Evolutionary conservation across 257 asterid genomes (phyloP).

Genomic region (Ocimum tenuiflorum): DNA sequence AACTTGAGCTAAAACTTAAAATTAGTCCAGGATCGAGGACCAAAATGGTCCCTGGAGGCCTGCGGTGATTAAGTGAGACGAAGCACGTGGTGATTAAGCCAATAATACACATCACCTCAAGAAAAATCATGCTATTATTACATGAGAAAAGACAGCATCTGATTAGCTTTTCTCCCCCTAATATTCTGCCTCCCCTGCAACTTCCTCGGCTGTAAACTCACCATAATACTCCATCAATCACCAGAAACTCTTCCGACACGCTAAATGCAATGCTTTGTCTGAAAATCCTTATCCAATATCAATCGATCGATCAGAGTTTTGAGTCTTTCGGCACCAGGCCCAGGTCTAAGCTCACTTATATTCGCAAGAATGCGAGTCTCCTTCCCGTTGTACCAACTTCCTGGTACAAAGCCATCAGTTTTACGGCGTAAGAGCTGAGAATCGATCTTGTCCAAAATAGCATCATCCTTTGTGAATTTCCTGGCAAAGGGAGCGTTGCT

Average conservation of each 20-base stretch:
- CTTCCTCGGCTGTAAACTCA: neutral
- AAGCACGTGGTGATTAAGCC: neutral
- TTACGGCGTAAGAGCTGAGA: constrained; percentile 45
- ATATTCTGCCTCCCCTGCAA: neutral
- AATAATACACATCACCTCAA: neutral
- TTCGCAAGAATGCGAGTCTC: constrained; percentile 28
- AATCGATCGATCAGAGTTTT: constrained; percentile 38
- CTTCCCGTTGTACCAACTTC: constrained; percentile 53
- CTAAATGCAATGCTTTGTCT: constrained; percentile 49
- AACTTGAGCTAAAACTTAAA: too few species aligned
- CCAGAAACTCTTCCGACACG: neutral
- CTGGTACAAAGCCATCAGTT: constrained; percentile 53
- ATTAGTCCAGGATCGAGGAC: too few species aligned
- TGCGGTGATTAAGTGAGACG: too few species aligned
- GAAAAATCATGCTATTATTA: neutral
- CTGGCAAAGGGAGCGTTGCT: constrained; percentile 74
- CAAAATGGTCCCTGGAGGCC: too few species aligned
- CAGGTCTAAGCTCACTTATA: constrained; percentile 46
- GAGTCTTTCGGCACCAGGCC: constrained; percentile 58
- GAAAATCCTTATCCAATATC: constrained; percentile 41
- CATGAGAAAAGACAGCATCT: neutral
- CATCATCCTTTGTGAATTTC: constrained; percentile 41
- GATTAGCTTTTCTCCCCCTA: neutral
- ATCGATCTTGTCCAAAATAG: constrained; percentile 55
- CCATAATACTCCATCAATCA: too few species aligned